Percentiles rank a stretch among this genome's conserved stretches.
These are phyloP conservation scores for Tripidium arundinaceum DNA, from an alignment of 202 grass and related monocot genomes.

Conservation along the genomic window DNA sequence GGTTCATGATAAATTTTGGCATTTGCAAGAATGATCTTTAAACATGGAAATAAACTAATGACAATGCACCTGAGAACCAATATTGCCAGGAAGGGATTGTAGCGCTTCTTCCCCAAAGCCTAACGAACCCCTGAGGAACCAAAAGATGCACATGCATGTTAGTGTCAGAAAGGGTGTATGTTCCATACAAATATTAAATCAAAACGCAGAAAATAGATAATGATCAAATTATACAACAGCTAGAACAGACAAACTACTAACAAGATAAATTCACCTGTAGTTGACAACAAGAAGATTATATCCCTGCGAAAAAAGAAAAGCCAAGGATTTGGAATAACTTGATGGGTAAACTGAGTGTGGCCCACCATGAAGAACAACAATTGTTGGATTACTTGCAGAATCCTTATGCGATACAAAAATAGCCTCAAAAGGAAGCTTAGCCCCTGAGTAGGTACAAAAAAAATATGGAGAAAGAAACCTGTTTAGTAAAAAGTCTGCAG, in stretches of 20 bases:
- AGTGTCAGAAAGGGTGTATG: not conserved
- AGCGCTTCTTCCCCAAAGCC: slow-evolving; percentile 96
- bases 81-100: slow-evolving; percentile 84
- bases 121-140: slow-evolving; percentile 67
- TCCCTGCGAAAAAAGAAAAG: slow-evolving; percentile 77
- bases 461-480: not conserved
- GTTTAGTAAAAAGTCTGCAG: slow-evolving; percentile 14
- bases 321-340: slow-evolving; percentile 79
- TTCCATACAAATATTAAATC: slow-evolving; percentile 10
- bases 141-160: not conserved
- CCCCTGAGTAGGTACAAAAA: slow-evolving; percentile 51
- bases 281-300: slow-evolving; percentile 90
- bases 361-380: slow-evolving; percentile 93
- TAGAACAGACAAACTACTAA: not conserved
- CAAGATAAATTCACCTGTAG: slow-evolving; percentile 55
- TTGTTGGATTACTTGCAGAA: slow-evolving; percentile 53
- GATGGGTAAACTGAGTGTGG: slow-evolving; percentile 77
- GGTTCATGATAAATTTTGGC: not conserved
- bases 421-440: slow-evolving; percentile 71
- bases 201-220: slow-evolving; percentile 8
- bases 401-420: slow-evolving; percentile 75
- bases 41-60: slow-evolving; percentile 20
- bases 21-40: not conserved
- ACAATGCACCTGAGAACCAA: slow-evolving; percentile 65
- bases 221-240: not conserved